Conservation (phyloP, 2,329 filamentous ascomycete species). For the Neoarthrinium moseri region DNA sequence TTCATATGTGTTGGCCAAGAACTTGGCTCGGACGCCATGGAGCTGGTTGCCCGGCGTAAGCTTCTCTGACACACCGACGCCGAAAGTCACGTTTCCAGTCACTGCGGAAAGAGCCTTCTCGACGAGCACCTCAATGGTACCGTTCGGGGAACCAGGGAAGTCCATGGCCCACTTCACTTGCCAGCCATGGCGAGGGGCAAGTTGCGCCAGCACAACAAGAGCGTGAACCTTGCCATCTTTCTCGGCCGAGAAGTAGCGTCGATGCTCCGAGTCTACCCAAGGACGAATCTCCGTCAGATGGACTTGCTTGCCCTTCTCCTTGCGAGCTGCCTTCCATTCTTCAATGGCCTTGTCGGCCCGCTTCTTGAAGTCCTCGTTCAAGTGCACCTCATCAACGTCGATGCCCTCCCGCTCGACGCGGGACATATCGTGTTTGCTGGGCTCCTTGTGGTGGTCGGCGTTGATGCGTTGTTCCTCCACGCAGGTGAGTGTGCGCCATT, state of each 20-base stretch:
- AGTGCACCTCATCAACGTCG: slow-evolving; percentile 70
- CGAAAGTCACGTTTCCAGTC: slow-evolving; percentile 73
- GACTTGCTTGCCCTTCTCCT: slow-evolving; percentile 77
- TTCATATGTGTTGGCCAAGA: slow-evolving; percentile 80
- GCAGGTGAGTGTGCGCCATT: slow-evolving; percentile 87
- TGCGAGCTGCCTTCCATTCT: slow-evolving; percentile 78
- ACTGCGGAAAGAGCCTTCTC: slow-evolving; percentile 51
- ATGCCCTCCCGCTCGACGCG: slow-evolving; percentile 81
- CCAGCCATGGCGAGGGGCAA: slow-evolving; percentile 80
- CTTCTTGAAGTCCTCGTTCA: slow-evolving; percentile 67
- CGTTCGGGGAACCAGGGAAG: slow-evolving; percentile 83
- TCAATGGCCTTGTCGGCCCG: slow-evolving; percentile 72
- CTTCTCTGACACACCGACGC: slow-evolving; percentile 73
- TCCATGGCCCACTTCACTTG: slow-evolving; percentile 97
- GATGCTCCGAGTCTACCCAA: slow-evolving; percentile 80
- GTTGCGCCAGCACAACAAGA: slow-evolving; percentile 79
- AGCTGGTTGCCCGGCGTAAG: slow-evolving; percentile 80
- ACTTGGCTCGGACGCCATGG: slow-evolving; percentile 74
- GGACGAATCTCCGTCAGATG: slow-evolving; percentile 88
- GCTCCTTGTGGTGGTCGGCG: slow-evolving; percentile 61
- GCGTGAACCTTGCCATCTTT: slow-evolving; percentile 70
- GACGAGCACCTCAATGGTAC: slow-evolving; percentile 82
- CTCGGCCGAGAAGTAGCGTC: slow-evolving; percentile 81
- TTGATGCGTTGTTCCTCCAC: slow-evolving; percentile 87
- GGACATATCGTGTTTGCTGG: slow-evolving; percentile 64